Percentiles rank a stretch among this genome's conserved stretches.
These are phyloP conservation scores for Triticum monococcum DNA, from an alignment of 176 grass and related monocot genomes.

Conservation along the genomic window DNA sequence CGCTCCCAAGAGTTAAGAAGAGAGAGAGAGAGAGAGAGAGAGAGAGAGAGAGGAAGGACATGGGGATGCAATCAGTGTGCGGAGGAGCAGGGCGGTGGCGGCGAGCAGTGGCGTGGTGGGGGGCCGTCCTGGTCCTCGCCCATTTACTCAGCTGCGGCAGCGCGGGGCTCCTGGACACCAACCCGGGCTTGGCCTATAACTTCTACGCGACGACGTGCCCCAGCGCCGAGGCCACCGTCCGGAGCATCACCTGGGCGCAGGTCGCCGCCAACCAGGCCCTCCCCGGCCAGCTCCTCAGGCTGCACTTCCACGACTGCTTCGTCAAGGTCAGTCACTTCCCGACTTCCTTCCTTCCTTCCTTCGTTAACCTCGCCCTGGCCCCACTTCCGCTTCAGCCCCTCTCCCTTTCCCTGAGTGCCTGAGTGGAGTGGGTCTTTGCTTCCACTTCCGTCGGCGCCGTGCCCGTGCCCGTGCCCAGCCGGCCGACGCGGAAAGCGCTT, in stretches of 20 bases:
- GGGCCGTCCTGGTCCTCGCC: conserved; percentile 23
- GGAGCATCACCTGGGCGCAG: conserved; percentile 30
- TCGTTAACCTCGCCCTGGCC: background rate
- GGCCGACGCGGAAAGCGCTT: background rate
- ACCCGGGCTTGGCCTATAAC: conserved; percentile 49
- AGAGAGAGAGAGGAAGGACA: background rate
- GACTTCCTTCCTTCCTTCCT: too few relatives aligned
- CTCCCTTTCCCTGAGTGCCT: too few relatives aligned
- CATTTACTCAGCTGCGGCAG: conserved; percentile 4
- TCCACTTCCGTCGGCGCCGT: background rate
- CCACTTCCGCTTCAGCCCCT: background rate
- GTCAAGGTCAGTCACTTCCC: conserved; percentile 37
- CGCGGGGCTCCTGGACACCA: conserved; percentile 46
- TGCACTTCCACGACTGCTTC: conserved; percentile 83
- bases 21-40: background rate
- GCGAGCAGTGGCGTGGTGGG: conserved; percentile 17
- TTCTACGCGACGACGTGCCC: conserved; percentile 65
- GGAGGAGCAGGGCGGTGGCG: background rate
- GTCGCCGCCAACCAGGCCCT: conserved; percentile 40
- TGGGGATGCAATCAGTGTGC: background rate
- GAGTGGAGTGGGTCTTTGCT: background rate
- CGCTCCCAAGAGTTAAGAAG: background rate
- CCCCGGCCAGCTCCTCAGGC: conserved; percentile 46
- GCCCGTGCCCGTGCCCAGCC: background rate
- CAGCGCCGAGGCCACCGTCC: conserved; percentile 38